These are phyloP conservation scores for Thinopyrum obtusiflorum DNA, from an alignment of 202 grass and related monocot species.

Conservation along the genomic window DNA sequence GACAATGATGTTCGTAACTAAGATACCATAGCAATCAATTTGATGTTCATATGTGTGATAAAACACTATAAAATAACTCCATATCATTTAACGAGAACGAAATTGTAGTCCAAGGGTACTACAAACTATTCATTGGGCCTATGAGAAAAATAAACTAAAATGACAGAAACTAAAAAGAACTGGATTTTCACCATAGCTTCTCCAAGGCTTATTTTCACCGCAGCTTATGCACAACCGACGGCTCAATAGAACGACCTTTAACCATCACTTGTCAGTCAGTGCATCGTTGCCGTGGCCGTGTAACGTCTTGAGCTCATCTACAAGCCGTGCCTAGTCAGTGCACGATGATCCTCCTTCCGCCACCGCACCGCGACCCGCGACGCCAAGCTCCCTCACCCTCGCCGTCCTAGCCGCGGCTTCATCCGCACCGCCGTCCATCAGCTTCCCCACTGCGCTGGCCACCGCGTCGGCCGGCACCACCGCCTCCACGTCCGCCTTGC, in stretches of 20 bases:
- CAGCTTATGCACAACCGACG: background rate
- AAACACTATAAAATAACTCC: too few relatives aligned
- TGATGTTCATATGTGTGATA: too few relatives aligned
- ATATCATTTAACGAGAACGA: too few relatives aligned
- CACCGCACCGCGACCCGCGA: conserved; percentile 24
- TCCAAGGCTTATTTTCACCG: too few relatives aligned
- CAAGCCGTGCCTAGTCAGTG: conserved; percentile 12
- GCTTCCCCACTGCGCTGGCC: conserved; percentile 22
- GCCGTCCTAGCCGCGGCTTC: background rate
- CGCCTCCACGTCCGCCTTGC: background rate
- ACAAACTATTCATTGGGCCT: too few relatives aligned
- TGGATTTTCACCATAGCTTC: too few relatives aligned
- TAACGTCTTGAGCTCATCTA: conserved; percentile 32
- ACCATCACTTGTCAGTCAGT: background rate
- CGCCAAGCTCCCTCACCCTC: conserved; percentile 9
- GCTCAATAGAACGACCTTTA: too few relatives aligned
- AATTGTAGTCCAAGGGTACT: too few relatives aligned
- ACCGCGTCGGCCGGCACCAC: conserved; percentile 29
- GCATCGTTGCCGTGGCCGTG: background rate
- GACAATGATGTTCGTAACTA: too few relatives aligned
- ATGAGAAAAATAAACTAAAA: too few relatives aligned
- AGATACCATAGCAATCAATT: too few relatives aligned
- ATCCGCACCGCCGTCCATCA: conserved; percentile 10
- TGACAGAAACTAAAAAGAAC: too few relatives aligned
- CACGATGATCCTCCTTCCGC: conserved; percentile 40